These are phyloP conservation scores for Pyricularia grisea DNA, from an alignment of 2,329 filamentous ascomycete species.

Conservation along the genomic window DNA sequence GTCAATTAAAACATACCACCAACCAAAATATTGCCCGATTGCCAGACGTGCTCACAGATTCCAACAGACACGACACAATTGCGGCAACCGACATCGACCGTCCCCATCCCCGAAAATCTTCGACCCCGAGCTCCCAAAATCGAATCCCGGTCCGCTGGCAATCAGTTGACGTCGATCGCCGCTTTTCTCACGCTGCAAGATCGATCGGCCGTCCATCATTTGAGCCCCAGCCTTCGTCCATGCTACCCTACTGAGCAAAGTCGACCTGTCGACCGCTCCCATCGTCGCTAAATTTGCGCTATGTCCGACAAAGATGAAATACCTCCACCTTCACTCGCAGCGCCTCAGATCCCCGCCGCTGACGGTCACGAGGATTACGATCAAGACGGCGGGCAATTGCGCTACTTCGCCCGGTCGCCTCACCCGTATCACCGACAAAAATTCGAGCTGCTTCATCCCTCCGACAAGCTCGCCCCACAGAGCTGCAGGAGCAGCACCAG, in stretches of 20 bases:
- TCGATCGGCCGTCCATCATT: neutral
- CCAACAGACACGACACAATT: neutral
- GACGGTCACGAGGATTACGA: constrained; percentile 5
- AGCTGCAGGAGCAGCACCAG: neutral
- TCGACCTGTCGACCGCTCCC: neutral
- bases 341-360: neutral
- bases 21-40: neutral
- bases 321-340: neutral
- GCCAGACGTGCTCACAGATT: neutral
- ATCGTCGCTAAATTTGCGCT: neutral
- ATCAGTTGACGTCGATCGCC: neutral
- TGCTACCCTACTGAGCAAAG: neutral
- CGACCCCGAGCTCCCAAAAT: neutral
- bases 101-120: neutral
- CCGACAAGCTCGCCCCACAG: constrained; percentile 26
- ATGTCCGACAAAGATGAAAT: constrained; percentile 1
- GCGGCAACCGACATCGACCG: neutral
- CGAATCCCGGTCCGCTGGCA: neutral
- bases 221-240: neutral
- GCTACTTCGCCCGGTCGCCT: constrained; percentile 50
- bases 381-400: constrained; percentile 22
- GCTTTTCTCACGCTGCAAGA: neutral
- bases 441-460: constrained; percentile 43
- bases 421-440: constrained; percentile 58
- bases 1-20: neutral